Percentiles rank a stretch among this genome's conserved stretches.
Conservation (phyloP, 1,139 yeast species). For the Yamadazyma pseudoaaseri region DNA sequence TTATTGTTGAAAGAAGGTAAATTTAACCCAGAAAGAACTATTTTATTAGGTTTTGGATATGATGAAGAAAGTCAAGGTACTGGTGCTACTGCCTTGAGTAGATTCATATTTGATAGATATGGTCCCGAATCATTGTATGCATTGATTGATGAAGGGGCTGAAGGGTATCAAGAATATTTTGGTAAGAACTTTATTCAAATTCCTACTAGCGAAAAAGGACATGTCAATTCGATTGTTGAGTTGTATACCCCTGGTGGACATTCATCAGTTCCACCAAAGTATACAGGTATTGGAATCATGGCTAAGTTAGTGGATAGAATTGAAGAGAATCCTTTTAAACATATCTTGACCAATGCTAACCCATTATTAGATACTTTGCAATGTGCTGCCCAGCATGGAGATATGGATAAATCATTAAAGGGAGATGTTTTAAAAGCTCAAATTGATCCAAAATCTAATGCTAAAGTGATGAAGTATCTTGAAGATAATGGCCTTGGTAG, state of each 20-base stretch:
- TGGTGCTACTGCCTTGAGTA: constrained; percentile 34
- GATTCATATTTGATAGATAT: constrained; percentile 29
- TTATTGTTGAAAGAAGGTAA: constrained; percentile 30
- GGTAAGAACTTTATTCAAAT: constrained; percentile 55
- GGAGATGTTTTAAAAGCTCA: constrained; percentile 42
- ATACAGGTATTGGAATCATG: constrained; percentile 47
- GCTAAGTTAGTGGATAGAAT: constrained; percentile 37
- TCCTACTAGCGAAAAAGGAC: constrained; percentile 51
- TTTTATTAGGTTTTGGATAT: constrained; percentile 47
- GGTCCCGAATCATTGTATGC: constrained; percentile 44
- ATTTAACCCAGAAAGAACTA: constrained; percentile 42
- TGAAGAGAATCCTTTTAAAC: constrained; percentile 34
- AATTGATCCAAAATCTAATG: constrained; percentile 39
- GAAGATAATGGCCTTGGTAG: constrained; percentile 28
- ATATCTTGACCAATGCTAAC: constrained; percentile 37
- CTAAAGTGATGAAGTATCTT: constrained; percentile 37
- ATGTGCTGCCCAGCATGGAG: constrained; percentile 44
- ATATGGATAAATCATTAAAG: constrained; percentile 26
- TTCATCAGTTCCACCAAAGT: constrained; percentile 48
- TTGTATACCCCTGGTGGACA: constrained; percentile 52
- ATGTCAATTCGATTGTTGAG: constrained; percentile 36
- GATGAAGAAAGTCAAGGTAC: constrained; percentile 49
- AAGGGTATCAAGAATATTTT: constrained; percentile 31
- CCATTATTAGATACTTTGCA: constrained; percentile 42
- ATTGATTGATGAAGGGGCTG: constrained; percentile 48